Evolutionary conservation across 139 green algal genomes (phyloP), one percentile per base, ranked within the genome.

Genomic region (Chlamydomonas sp.): DNA sequence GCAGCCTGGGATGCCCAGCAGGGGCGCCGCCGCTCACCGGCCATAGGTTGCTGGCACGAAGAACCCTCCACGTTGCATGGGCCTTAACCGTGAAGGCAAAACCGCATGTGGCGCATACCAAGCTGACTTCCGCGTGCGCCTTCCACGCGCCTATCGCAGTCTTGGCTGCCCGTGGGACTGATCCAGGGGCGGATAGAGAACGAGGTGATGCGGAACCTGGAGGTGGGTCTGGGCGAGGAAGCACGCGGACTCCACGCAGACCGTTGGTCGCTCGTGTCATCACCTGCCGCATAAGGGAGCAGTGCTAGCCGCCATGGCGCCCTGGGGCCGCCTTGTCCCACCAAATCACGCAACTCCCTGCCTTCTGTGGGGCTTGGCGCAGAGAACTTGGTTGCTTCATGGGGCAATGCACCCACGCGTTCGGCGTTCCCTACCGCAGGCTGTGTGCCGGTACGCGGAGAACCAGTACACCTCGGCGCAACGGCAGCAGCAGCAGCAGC

Each of bases 131-230:
- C 20, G 20, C 62, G 18, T 73, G 2, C 62, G 4, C 18, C 18
- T 62, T 62, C 5, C 62, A 62, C 31, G 31, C 31, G 31, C 31
- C 31, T 49, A 49, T 17, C 5, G 6, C 58, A 96, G 91, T 79
- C 93, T 0, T 98, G 95, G 95, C 90, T 98, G 79, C 96, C 94
- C 10, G 93, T 97, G 16, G 82, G 89, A 0, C 89, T 98, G 18
- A 94, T 97, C 58, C 92, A 97, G 73, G 80, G 84, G 49, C 88
- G 95, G 15, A 95, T 98, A 58, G 82, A 92, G 58, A 89, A 82
- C 14, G 96, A 98, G 87, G 93, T 97, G 18, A 18, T 85, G 1
- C 90, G 80, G 14, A 98, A 98, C 88, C 84, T 98, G 75, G 81
- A 85, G 6, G 95, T 95, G 18, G 93, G 97, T 2, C 64, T 85